Base-by-base conservation (phyloP, 2,329 filamentous ascomycete species). In the Endoconidiophora polonica region DNA sequence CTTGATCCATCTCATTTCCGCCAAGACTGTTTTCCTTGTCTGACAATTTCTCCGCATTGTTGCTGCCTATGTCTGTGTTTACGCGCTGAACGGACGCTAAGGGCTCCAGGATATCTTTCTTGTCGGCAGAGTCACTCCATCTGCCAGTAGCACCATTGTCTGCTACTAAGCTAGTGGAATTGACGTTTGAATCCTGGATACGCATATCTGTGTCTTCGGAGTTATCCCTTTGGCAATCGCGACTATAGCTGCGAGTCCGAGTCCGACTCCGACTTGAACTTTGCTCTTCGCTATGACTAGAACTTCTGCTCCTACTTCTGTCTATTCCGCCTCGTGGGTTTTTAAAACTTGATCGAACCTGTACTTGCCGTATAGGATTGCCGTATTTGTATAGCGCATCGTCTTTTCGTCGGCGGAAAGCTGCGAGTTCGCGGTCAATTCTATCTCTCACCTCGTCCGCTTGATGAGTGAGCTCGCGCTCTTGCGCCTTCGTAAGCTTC, bases 401-500 rank as follows among this genome's bases (percentile, higher is more conserved):
- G 61, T 67, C 63, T 57, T 67, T 72, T 37, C 61, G 62, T n/a
- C 56, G 57, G 53, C 77, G 68, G 58, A 85, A 84, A 18, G 81
- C 75, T 46, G 71, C 70, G 23, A 72, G 60, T 61, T 95, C 86
- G 51, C 67, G 70, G 16, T 76, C 71, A 56, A 93, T 77, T 5
- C 62, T 69, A 1, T 68, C 69, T 61, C 86, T 73, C 14, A 74
- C 76, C 48, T 81, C 75, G 44, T 72, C 69, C 24, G 86, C 70
- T 62, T 94, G 88, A 3, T 73, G 67, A 43, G 79, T 73, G 60
- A 95, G 84, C 9, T 64, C 69, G 4, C 77, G 73, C 62, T 88
- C 77, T 61, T 95, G 82, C 42, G 76, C 71, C 4, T 68, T 62
- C 29, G 76, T 77, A 50, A 84, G 70, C 57, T 86, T 79, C 81